A percentile compares a stretch with the other conserved stretches of the same genome.
phyloP scores from a whole-genome alignment of 176 grass and related monocot genomes.

The Elymus sibiricus region DNA sequence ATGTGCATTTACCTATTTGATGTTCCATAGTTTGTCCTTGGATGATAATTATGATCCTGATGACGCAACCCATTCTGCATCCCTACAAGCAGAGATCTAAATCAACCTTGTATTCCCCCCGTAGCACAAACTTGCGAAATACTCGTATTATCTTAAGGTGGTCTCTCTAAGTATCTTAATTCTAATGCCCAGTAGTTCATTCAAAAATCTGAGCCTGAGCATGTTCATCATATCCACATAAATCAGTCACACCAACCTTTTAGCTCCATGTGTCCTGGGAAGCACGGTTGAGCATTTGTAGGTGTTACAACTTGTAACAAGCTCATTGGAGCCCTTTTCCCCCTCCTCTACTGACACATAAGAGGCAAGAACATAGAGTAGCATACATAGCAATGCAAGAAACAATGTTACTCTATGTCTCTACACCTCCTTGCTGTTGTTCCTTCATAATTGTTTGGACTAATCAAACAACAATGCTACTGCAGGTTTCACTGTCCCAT shows the following conservation, averaged over 20 bases:
- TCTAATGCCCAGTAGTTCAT: background rate
- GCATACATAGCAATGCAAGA: background rate
- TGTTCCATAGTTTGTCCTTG: background rate
- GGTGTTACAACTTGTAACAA: background rate
- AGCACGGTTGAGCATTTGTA: background rate
- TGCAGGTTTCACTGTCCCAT: slow-evolving; percentile 70
- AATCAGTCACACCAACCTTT: background rate
- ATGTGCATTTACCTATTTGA: background rate
- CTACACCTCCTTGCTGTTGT: background rate
- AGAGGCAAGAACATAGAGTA: background rate
- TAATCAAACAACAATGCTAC: slow-evolving; percentile 15
- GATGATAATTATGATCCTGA: background rate
- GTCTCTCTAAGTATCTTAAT: background rate
- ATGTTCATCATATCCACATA: background rate
- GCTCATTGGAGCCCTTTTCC: background rate
- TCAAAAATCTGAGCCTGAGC: background rate
- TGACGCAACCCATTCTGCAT: background rate
- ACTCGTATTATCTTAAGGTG: background rate
- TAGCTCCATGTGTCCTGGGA: background rate
- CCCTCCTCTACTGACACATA: background rate
- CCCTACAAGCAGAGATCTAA: background rate
- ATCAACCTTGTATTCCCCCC: background rate
- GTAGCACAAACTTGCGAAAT: background rate
- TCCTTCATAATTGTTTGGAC: background rate
- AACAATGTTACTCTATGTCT: background rate